Evolutionary conservation across 1,284 basidiomycete genomes (phyloP), one percentile per base, ranked within the genome.

Genomic region (Stygiomarasmius scandens): DNA sequence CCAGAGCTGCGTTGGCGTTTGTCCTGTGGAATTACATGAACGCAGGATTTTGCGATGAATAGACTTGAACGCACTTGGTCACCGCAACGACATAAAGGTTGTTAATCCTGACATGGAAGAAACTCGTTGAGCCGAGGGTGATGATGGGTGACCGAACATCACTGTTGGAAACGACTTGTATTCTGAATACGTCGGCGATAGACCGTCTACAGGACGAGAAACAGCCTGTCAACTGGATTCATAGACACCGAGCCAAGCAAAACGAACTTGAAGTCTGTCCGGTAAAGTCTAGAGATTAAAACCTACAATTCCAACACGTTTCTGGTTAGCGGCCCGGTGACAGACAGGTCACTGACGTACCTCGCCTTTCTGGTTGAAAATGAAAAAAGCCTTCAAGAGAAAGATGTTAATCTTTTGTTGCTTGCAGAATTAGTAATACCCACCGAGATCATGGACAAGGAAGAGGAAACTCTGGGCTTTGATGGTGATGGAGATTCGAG

Each of bases 331-430:
- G 36, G 34, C 19, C 29, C 32, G 12, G 19, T 22, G 10, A 11
- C 24, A 20, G 27, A 57, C 36, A 46, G n/a, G 23, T 29, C n/a
- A 25, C 52, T 38, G 50, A 48, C 83, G 58, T 64, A 95, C 93
- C 85, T 98, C 96, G 70, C 95, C 96, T 75, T 97, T 97, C 75
- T 95, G 93, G 70, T 96, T 98, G 82, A 97, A 97, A 62, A 97
- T 93, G 77, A 98, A 98, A 85, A 98, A 96, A 53, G 93, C 95
- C 92, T 95, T 58, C 71, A 76, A 10, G 44, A 32, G 19, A 27
- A 5, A 3, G 48, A 4, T n/a, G 16, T 41, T 41, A 41, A 4
- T 41, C 5, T 19, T 16, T 16, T 16, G n/a, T 16, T n/a, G n/a
- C 16, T 9, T 41, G 5, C 38, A 9, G 4, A 12, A 8, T 34